A percentile compares a stretch with the other conserved stretches of the same genome.
phyloP scores from a whole-genome alignment of 768 basidiomycete species.

The Amanita phalloides region DNA sequence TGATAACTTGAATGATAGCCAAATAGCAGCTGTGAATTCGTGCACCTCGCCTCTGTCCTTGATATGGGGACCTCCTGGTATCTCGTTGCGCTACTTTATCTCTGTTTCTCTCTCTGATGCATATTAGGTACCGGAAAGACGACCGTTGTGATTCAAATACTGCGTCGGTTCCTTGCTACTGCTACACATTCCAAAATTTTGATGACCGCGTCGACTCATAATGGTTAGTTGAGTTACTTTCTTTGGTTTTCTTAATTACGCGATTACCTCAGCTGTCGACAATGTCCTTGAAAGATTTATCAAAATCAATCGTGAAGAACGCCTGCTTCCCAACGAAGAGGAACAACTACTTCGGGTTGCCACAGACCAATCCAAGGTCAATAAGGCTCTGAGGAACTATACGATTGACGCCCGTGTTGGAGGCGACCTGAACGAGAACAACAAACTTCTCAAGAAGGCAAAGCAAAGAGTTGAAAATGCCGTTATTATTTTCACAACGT shows the following conservation, averaged over 20 bases:
- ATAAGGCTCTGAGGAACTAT: slow-evolving; percentile 42
- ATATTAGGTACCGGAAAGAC: slow-evolving; percentile 57
- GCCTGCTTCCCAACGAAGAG: slow-evolving; percentile 35
- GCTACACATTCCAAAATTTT: slow-evolving; percentile 35
- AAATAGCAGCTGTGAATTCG: slow-evolving; percentile 36
- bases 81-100: neutral
- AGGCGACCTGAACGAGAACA: slow-evolving; percentile 54
- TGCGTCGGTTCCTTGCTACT: slow-evolving; percentile 23
- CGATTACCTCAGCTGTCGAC: slow-evolving; percentile 41
- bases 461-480: slow-evolving; percentile 47
- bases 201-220: slow-evolving; percentile 66
- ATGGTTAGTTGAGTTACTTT: slow-evolving; percentile 26
- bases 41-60: slow-evolving; percentile 35
- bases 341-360: slow-evolving; percentile 52
- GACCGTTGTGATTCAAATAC: slow-evolving; percentile 55
- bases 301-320: slow-evolving; percentile 28
- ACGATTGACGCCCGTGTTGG: slow-evolving; percentile 58
- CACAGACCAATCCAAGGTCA: slow-evolving; percentile 54
- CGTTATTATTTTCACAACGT: slow-evolving; percentile 53
- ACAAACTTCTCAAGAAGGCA: slow-evolving; percentile 43
- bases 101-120: neutral
- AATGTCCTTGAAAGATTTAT: slow-evolving; percentile 60
- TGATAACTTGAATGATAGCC: slow-evolving; percentile 41
- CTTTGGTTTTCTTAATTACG: neutral
- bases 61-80: slow-evolving; percentile 66